Conservation (phyloP, 2,329 filamentous ascomycete species). For the Sarocladium strictum region DNA sequence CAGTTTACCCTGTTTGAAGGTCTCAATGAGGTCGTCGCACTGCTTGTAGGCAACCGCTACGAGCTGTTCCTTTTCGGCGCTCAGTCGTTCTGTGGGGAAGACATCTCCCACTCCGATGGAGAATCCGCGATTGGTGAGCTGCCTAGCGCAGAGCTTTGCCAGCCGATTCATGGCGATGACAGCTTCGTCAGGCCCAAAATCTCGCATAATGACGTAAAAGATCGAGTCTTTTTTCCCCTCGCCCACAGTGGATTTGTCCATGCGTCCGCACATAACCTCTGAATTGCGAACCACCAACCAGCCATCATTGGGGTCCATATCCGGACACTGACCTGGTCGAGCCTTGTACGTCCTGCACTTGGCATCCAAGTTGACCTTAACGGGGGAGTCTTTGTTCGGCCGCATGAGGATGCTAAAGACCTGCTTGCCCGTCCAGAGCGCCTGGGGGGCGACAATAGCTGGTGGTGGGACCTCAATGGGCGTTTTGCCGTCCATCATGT, state of each 20-base stretch:
- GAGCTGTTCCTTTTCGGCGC: conserved; percentile 66
- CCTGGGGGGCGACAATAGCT: conserved; percentile 76
- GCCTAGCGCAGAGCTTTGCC: conserved; percentile 82
- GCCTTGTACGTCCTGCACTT: conserved; percentile 77
- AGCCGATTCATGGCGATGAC: conserved; percentile 90
- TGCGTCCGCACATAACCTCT: conserved; percentile 92
- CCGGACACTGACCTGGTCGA: conserved; percentile 50
- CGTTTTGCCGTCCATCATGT: conserved; percentile 81
- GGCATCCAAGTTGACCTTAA: conserved; percentile 87
- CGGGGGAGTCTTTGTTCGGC: conserved; percentile 76
- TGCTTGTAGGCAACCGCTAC: conserved; percentile 73
- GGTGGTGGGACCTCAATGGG: conserved; percentile 82
- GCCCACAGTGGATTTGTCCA: conserved; percentile 98
- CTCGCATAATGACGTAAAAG: conserved; percentile 93
- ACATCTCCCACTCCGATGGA: conserved; percentile 96
- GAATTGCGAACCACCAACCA: conserved; percentile 94
- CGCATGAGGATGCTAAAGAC: conserved; percentile 88
- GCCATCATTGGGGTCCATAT: conserved; percentile 80
- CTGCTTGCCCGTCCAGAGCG: conserved; percentile 95
- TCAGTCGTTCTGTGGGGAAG: conserved; percentile 69
- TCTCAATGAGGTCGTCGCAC: conserved; percentile 76
- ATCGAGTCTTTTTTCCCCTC: conserved; percentile 96
- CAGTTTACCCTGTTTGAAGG: conserved; percentile 74
- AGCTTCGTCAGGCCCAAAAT: conserved; percentile 85
- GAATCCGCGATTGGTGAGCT: conserved; percentile 85